These are phyloP conservation scores for Geotrichum restrictum DNA, from an alignment of 1,139 yeast species.

Conservation along the genomic window DNA sequence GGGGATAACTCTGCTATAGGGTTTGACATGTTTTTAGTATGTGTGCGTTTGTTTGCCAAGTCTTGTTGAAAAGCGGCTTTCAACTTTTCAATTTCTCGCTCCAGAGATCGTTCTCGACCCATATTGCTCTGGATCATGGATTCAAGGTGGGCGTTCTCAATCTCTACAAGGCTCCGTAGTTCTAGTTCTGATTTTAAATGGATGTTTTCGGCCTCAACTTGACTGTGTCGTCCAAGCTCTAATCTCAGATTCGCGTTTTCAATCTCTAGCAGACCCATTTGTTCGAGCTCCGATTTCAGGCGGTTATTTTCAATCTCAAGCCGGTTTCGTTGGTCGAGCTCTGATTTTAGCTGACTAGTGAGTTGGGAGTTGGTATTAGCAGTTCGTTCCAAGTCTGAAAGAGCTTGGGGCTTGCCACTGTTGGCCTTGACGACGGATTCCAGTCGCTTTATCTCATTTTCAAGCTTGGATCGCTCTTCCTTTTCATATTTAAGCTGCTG, in stretches of 20 bases:
- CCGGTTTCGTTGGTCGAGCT: background rate
- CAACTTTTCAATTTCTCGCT: background rate
- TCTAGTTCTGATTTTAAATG: too few species aligned
- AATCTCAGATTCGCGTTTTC: constrained; percentile 3
- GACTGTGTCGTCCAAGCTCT: background rate
- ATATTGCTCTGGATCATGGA: background rate
- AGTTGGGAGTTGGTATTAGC: background rate
- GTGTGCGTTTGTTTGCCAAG: background rate
- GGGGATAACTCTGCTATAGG: background rate
- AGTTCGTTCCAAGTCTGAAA: too few species aligned
- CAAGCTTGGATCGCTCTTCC: background rate
- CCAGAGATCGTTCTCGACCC: background rate
- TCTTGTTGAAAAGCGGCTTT: background rate
- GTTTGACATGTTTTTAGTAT: background rate
- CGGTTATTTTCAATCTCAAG: too few species aligned
- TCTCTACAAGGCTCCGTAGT: background rate
- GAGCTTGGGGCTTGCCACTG: too few species aligned
- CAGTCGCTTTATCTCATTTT: constrained; percentile 4
- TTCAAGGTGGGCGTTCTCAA: constrained; percentile 6
- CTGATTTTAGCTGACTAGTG: constrained; percentile 3
- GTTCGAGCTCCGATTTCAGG: too few species aligned
- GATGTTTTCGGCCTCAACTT: too few species aligned
- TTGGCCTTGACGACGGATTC: background rate
- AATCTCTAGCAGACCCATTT: background rate
- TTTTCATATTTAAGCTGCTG: background rate